phyloP scores from a whole-genome alignment of 345 rosid species.

The Euphorbia lathyris region DNA sequence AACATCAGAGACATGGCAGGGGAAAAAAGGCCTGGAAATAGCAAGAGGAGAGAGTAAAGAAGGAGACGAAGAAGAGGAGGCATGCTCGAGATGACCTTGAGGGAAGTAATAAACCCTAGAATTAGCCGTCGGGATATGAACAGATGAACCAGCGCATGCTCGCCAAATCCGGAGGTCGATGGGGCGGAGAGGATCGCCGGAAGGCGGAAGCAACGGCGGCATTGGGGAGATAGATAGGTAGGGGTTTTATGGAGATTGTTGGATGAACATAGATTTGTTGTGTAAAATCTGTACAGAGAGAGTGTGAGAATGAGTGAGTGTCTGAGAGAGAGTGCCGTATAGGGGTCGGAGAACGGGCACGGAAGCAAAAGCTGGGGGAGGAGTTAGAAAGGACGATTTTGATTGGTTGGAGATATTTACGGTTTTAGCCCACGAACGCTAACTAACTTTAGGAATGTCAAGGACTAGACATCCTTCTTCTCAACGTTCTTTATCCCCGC shows the following conservation, averaged over 20 bases:
- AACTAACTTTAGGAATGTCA: conserved; percentile 5
- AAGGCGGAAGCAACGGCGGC: neutral
- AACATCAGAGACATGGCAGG: conserved; percentile 48
- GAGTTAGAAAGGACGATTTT: neutral
- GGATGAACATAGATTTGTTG: neutral
- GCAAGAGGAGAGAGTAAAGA: conserved; percentile 23
- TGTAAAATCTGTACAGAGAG: neutral
- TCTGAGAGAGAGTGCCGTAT: conserved; percentile 31
- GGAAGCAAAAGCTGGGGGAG: conserved; percentile 5
- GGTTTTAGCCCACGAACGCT: conserved; percentile 4
- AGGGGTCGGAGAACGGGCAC: conserved; percentile 29
- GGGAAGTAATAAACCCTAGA: conserved; percentile 88
- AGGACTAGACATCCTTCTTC: neutral
- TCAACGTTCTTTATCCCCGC: neutral
- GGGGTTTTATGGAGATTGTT: too few relatives aligned
- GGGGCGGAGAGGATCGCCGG: conserved; percentile 28
- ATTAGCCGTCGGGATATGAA: conserved; percentile 50
- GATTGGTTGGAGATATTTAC: conserved; percentile 4
- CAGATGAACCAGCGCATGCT: conserved; percentile 69
- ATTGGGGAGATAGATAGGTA: neutral
- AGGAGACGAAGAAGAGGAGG: conserved; percentile 26
- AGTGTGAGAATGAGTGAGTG: conserved; percentile 16
- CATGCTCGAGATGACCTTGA: conserved; percentile 78
- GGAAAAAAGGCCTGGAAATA: conserved; percentile 31
- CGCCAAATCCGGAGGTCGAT: conserved; percentile 75